Evolutionary conservation across 495 filamentous ascomycete genomes (phyloP), one percentile per base, ranked within the genome.

Genomic region (Talaromyces trachyspermus): DNA sequence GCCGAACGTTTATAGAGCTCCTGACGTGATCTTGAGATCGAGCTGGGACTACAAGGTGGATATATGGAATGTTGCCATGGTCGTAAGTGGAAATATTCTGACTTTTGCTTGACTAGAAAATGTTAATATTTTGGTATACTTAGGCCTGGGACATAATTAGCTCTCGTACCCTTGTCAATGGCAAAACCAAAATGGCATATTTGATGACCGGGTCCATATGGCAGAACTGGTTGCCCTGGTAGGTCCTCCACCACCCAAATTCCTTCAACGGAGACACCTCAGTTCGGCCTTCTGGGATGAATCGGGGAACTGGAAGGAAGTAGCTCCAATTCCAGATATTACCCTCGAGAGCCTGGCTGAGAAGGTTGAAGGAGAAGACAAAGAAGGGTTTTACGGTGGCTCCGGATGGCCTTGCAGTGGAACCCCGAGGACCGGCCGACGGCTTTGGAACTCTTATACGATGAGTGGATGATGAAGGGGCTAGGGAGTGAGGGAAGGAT

Each of bases 341-440:
- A 57, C 14, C 12, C 15, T 62, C 0, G 56, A 55, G 20, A 27
- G 25, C 1, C 35, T 52, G 22, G 32, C 49, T 8, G 49, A 50
- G 3, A 49, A 51, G 17, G 35, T 70, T 15, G 17, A 55, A 4
- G 61, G 58, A 0, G 54, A 60, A 36, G 54, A 65, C n/a, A 60
- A 63, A 32, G 54, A 60, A 15, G 50, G 51, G 22, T 76, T 74
- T 46, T 76, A 24, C 18, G 49, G 14, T 68, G 71, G 50, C 54
- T 74, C 32, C 36, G 55, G 17, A 48, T 33, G 44, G 69, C 70
- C 55, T 48, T 78, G 37, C 64, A 65, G 43, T 75, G 72, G 71
- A 51, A 58, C 11, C 71, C 72, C 8, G 50, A 60, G 23, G 55
- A 71, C 11, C 55, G 71, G 6, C 57, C 54, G 29, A 66, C 65